Evolutionary conservation across 768 basidiomycete species (phyloP).

Genomic region (Suillus weaverae): DNA sequence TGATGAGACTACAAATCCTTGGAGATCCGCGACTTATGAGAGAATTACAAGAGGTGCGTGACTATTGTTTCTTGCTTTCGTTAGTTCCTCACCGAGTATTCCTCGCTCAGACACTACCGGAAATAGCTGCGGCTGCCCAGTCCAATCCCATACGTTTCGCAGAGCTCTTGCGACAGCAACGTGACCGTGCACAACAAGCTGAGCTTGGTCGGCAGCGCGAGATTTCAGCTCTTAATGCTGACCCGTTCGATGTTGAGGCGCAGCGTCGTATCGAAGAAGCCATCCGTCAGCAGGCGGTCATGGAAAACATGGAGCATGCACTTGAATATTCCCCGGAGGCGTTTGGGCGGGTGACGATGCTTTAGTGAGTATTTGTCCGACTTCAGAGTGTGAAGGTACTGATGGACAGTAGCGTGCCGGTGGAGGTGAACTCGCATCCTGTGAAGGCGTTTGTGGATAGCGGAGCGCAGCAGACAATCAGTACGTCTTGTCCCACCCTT

Average conservation of each 20-base stretch:
- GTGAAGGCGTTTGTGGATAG: conserved; percentile 98
- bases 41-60: conserved; percentile 64
- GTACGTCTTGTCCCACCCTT: conserved; percentile 44
- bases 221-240: conserved; percentile 70
- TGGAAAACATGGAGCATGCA: conserved; percentile 93
- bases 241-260: conserved; percentile 91
- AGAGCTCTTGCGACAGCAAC: conserved; percentile 63
- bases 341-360: conserved; percentile 95
- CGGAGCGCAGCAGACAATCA: conserved; percentile 96
- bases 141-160: conserved; percentile 74
- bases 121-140: conserved; percentile 71
- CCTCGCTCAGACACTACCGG: conserved; percentile 71
- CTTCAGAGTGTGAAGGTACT: conserved; percentile 1
- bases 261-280: conserved; percentile 92
- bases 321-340: conserved; percentile 91
- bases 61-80: not conserved
- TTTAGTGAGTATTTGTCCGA: conserved; percentile 65
- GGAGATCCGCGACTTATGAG: conserved; percentile 82
- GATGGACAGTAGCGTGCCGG: conserved; percentile 60
- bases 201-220: conserved; percentile 62
- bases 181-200: conserved; percentile 50
- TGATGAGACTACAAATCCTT: conserved; percentile 85
- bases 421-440: conserved; percentile 88
- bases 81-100: not conserved
- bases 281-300: conserved; percentile 84